These are phyloP conservation scores for Capsicum chinense DNA, from an alignment of 257 asterid genomes.

Conservation along the genomic window DNA sequence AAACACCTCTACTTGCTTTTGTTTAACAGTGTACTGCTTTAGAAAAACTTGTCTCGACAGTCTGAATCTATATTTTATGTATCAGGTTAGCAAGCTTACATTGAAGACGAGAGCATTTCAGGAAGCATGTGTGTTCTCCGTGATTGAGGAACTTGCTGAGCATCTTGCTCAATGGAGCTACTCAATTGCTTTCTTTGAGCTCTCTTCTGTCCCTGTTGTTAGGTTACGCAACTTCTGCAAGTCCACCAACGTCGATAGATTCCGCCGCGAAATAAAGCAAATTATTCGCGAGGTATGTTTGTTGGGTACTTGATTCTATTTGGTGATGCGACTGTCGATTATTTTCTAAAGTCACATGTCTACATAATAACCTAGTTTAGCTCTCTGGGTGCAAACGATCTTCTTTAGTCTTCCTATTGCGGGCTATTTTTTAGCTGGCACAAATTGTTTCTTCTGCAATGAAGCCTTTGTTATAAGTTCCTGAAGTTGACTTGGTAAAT, in stretches of 20 bases:
- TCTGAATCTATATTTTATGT: conserved; percentile 32
- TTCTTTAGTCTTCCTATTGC: neutral
- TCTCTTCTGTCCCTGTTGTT: conserved; percentile 75
- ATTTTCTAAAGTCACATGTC: neutral
- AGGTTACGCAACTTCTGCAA: conserved; percentile 75
- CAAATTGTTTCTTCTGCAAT: conserved; percentile 4
- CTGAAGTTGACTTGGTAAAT: conserved; percentile 39
- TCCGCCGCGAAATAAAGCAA: conserved; percentile 74
- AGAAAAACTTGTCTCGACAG: neutral
- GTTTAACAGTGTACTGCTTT: neutral
- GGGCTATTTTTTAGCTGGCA: neutral
- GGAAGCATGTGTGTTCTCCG: conserved; percentile 85
- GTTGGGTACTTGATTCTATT: conserved; percentile 14
- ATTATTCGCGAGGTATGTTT: conserved; percentile 70
- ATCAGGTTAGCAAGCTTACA: conserved; percentile 76
- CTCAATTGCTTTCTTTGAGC: conserved; percentile 79
- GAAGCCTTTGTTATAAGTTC: conserved; percentile 26
- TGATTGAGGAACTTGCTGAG: conserved; percentile 85
- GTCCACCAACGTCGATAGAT: conserved; percentile 91
- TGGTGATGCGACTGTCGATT: neutral
- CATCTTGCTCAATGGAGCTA: conserved; percentile 95
- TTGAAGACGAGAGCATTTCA: conserved; percentile 89
- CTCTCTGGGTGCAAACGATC: neutral
- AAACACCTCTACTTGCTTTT: conserved; percentile 25
- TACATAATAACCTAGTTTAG: neutral